Conservation (phyloP, 1,139 yeast genomes). For the Nadsonia starkeyi-henricii region DNA sequence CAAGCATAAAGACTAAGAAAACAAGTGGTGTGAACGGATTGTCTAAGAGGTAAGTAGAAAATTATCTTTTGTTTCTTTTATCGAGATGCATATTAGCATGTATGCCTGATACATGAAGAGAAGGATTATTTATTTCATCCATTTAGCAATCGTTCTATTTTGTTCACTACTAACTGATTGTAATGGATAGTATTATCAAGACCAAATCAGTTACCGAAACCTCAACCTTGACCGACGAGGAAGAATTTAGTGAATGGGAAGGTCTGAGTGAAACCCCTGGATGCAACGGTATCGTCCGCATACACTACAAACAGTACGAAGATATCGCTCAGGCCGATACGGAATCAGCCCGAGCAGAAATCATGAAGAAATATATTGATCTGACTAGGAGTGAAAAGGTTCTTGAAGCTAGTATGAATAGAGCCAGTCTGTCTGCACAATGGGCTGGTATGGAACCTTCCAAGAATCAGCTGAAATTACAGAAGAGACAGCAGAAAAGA, state of each 20-base stretch:
- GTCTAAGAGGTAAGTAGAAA: no score
- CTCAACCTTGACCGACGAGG: background rate
- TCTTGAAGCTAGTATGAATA: constrained; percentile 3
- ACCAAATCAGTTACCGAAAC: background rate
- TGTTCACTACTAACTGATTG: no score
- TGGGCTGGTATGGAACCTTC: constrained; percentile 5
- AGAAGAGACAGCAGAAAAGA: constrained; percentile 1
- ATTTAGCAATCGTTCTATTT: no score
- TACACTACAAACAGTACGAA: background rate
- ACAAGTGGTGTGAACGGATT: no score
- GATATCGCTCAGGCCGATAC: background rate
- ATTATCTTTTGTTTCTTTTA: no score
- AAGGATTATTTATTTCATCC: no score
- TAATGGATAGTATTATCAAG: no score
- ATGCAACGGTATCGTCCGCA: background rate
- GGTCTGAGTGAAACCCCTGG: background rate
- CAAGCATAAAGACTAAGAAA: no score
- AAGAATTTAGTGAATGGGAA: background rate
- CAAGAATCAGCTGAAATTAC: constrained; percentile 1
- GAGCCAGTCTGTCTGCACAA: constrained; percentile 2
- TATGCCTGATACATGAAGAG: no score
- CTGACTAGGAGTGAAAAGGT: constrained; percentile 4
- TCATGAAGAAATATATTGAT: constrained; percentile 2
- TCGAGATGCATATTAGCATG: no score
- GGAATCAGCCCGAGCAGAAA: background rate